These are phyloP conservation scores for Clavaria fumosa DNA, from an alignment of 768 basidiomycete species.

Conservation along the genomic window DNA sequence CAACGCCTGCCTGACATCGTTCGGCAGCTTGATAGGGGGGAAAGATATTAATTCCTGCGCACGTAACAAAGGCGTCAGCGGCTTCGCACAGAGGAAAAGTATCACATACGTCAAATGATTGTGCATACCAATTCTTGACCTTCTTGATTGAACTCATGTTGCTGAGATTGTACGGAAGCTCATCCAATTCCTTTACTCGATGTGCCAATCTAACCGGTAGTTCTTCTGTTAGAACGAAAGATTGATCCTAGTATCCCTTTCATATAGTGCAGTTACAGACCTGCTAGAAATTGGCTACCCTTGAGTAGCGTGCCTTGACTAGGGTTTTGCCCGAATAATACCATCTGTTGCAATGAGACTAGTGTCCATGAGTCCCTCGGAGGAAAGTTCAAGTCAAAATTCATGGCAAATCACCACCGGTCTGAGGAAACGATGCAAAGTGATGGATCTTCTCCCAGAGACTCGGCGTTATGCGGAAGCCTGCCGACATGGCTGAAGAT, in stretches of 20 bases:
- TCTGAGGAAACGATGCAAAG: conserved; percentile 85
- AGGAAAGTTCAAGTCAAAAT: no score
- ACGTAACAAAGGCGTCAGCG: conserved; percentile 1
- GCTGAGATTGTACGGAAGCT: conserved; percentile 81
- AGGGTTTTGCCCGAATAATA: conserved; percentile 91
- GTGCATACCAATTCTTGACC: conserved; percentile 98
- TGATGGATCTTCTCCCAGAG: conserved; percentile 88
- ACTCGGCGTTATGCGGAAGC: conserved; percentile 59
- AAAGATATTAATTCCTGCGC: conserved; percentile 79
- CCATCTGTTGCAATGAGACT: conserved; percentile 98
- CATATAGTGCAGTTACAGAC: no score
- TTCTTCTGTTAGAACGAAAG: conserved; percentile 80
- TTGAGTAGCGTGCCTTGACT: conserved; percentile 88
- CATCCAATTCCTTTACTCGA: conserved; percentile 89
- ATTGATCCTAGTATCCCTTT: no score
- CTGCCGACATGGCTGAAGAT: conserved; percentile 30
- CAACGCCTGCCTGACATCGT: conserved; percentile 52
- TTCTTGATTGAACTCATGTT: conserved; percentile 86
- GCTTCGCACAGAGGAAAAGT: conserved; percentile 8
- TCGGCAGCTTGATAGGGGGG: conserved; percentile 57
- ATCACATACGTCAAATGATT: conserved; percentile 80
- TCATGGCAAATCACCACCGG: conserved; percentile 75
- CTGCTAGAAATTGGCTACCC: conserved; percentile 78
- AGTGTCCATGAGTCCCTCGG: conserved; percentile 2
- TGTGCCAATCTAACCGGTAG: conserved; percentile 91